Percentiles rank a stretch among this genome's conserved stretches.
Conservation (phyloP, 106 monocot species). For the Acorus gramineus region DNA sequence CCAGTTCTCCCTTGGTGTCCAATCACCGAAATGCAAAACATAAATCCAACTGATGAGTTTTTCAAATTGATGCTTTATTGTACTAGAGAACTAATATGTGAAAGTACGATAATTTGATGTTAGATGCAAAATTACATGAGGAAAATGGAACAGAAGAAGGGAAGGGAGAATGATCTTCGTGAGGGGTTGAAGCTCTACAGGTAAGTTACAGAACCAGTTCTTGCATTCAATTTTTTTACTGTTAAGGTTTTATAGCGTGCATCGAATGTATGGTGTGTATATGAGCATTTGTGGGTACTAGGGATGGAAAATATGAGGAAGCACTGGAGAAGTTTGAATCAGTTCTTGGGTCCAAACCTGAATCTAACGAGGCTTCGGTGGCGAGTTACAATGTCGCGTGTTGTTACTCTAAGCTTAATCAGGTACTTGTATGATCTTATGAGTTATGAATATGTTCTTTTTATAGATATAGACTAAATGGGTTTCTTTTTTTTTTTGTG, state of each 20-base stretch:
- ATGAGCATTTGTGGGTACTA: conserved; percentile 14
- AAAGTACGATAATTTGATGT: neutral
- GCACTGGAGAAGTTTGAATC: conserved; percentile 94
- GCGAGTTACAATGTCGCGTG: conserved; percentile 98
- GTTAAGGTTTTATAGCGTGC: neutral
- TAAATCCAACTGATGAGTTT: no score
- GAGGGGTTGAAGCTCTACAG: conserved; percentile 86
- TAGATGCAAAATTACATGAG: conserved; percentile 91
- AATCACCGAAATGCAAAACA: no score
- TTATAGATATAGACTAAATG: no score
- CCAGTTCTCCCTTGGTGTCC: no score
- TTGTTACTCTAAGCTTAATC: conserved; percentile 92
- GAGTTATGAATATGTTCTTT: no score
- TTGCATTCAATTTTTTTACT: neutral
- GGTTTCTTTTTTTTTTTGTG: neutral
- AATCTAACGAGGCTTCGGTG: conserved; percentile 63
- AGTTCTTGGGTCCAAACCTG: conserved; percentile 79
- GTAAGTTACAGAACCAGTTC: conserved; percentile 22
- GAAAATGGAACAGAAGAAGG: conserved; percentile 77
- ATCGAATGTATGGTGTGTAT: neutral
- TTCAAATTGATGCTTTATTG: no score
- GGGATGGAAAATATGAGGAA: conserved; percentile 66
- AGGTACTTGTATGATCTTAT: conserved; percentile 27
- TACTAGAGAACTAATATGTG: no score
- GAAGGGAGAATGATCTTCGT: conserved; percentile 62